Evolutionary conservation across 2,329 filamentous ascomycete genomes (phyloP).

Genomic region (Fusarium odoratissimum): DNA sequence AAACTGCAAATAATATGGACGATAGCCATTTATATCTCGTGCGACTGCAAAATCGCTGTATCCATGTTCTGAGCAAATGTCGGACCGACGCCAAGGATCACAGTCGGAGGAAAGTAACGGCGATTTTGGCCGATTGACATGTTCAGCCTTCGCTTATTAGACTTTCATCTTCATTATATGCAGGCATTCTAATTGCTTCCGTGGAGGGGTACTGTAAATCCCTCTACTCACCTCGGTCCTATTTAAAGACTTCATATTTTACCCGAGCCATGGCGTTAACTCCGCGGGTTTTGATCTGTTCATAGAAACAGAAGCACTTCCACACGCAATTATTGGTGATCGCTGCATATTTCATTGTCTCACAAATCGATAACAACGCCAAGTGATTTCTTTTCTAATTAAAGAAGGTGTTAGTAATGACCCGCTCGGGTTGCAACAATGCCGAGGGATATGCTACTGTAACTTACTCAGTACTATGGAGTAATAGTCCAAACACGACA

Average conservation of each 20-base stretch:
- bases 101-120: neutral
- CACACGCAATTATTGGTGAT: too few species aligned
- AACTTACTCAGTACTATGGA: neutral
- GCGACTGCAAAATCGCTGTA: neutral
- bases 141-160: neutral
- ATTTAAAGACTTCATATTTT: fast-evolving
- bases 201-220: too few species aligned
- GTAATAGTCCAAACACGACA: neutral
- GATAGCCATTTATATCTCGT: neutral
- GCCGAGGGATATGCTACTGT: neutral
- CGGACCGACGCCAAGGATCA: neutral
- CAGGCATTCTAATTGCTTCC: neutral
- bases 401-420: neutral
- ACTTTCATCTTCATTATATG: neutral
- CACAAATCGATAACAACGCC: neutral
- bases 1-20: too few species aligned
- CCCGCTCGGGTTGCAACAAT: neutral
- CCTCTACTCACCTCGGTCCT: neutral
- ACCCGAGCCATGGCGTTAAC: neutral
- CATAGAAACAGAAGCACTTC: neutral
- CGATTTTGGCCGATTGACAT: neutral
- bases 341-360: too few species aligned
- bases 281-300: neutral
- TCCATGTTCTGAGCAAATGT: neutral
- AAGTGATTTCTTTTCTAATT: neutral